Percentiles rank a stretch among this genome's conserved stretches.
Evolutionary conservation across 257 asterid species (phyloP).

Genomic region (Nicotiana otophora): DNA sequence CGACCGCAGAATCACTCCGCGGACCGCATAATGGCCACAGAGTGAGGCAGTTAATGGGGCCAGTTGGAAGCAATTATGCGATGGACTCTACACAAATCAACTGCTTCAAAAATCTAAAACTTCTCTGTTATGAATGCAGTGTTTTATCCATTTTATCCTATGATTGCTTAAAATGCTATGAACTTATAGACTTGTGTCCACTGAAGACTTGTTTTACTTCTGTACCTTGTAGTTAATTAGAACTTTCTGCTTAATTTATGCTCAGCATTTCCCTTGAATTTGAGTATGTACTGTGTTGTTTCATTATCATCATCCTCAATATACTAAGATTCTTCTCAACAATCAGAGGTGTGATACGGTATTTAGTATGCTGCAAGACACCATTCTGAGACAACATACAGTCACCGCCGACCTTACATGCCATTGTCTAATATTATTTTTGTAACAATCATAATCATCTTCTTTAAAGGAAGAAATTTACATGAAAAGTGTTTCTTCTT

Average conservation of each 20-base stretch:
- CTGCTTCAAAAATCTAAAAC: background rate
- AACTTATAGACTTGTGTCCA: background rate
- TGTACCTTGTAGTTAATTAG: constrained; percentile 1
- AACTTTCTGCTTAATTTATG: background rate
- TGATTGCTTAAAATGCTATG: background rate
- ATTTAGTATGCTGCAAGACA: background rate
- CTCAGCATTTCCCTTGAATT: background rate
- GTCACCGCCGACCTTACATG: background rate
- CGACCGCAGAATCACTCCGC: too few relatives aligned
- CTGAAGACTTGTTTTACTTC: background rate
- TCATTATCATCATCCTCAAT: too few relatives aligned
- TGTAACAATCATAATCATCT: background rate
- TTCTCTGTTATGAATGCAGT: background rate
- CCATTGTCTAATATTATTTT: background rate
- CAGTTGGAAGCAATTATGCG: too few relatives aligned
- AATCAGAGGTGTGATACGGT: background rate
- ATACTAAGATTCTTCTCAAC: background rate
- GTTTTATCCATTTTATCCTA: background rate
- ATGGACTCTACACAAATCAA: too few relatives aligned
- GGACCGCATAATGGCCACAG: too few relatives aligned
- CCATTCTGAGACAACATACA: background rate
- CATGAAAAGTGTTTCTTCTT: background rate
- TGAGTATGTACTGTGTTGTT: background rate
- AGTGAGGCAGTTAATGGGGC: too few relatives aligned
- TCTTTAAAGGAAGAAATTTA: background rate